Conservation (phyloP, 768 basidiomycete species). For the Panellus pusillus region DNA sequence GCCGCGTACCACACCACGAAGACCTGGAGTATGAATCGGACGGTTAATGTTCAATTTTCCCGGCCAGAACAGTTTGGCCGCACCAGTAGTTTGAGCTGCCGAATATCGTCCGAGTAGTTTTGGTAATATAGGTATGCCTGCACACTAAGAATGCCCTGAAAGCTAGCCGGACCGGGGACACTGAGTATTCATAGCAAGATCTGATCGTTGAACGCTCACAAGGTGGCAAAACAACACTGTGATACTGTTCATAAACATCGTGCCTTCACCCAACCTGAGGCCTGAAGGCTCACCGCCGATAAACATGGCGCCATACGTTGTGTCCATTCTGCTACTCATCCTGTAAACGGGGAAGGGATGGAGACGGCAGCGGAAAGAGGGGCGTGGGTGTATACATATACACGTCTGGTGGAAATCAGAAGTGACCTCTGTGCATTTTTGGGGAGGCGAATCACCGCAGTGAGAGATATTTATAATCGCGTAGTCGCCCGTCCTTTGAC, state of each 20-base stretch:
- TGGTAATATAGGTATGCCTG: slow-evolving; percentile 24
- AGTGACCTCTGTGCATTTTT: too few relatives aligned
- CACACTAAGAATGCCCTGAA: slow-evolving; percentile 23
- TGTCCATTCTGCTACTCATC: background rate
- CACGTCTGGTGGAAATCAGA: too few relatives aligned
- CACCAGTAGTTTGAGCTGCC: slow-evolving; percentile 18
- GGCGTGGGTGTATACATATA: too few relatives aligned
- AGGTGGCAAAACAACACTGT: slow-evolving; percentile 14
- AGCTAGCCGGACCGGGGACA: slow-evolving; percentile 3
- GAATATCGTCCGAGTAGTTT: slow-evolving; percentile 19
- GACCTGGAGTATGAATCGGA: background rate
- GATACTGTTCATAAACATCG: background rate
- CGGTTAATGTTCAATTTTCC: background rate
- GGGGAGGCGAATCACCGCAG: too few relatives aligned
- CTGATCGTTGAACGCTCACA: slow-evolving; percentile 1
- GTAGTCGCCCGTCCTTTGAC: too few relatives aligned
- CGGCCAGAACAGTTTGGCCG: background rate
- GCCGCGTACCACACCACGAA: slow-evolving; percentile 2
- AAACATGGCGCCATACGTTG: slow-evolving; percentile 25
- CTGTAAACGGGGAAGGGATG: background rate
- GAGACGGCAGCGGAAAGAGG: too few relatives aligned
- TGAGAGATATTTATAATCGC: too few relatives aligned
- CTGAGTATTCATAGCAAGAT: background rate
- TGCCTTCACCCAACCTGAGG: too few relatives aligned
- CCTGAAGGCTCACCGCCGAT: slow-evolving; percentile 21